phyloP scores from a whole-genome alignment of 1,284 basidiomycete species.

The Rhodotorula glutinis region DNA sequence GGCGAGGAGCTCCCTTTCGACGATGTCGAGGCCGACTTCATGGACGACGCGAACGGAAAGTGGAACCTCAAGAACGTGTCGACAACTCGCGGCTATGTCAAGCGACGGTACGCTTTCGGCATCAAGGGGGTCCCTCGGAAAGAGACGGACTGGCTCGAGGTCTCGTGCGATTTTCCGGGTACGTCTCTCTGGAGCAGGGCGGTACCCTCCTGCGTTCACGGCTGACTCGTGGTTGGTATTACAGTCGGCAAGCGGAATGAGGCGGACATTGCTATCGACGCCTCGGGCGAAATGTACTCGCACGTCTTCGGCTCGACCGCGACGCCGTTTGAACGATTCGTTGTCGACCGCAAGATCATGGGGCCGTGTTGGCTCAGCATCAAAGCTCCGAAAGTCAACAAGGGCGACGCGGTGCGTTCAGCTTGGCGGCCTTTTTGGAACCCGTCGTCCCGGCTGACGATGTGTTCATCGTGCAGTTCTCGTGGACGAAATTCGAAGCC shows the following conservation, averaged over 20 bases:
- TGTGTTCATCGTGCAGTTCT: conserved; percentile 58
- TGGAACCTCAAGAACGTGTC: conserved; percentile 58
- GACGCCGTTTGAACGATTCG: conserved; percentile 89
- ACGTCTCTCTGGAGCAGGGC: conserved; percentile 2
- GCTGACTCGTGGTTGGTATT: neutral
- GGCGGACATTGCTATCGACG: conserved; percentile 63
- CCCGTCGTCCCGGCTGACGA: neutral
- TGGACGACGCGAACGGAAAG: conserved; percentile 71
- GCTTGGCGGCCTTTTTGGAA: neutral
- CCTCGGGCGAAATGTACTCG: conserved; percentile 77
- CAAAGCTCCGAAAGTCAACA: conserved; percentile 67
- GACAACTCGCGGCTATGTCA: conserved; percentile 65
- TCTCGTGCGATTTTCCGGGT: conserved; percentile 56
- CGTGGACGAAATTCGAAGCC: conserved; percentile 95
- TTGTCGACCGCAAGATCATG: conserved; percentile 95
- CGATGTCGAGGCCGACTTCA: conserved; percentile 83
- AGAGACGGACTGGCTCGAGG: conserved; percentile 86
- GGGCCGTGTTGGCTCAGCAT: conserved; percentile 96
- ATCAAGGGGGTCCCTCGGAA: conserved; percentile 75
- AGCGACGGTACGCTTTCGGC: conserved; percentile 90
- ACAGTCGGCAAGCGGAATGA: conserved; percentile 27
- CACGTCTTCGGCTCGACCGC: conserved; percentile 91
- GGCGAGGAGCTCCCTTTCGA: conserved; percentile 47
- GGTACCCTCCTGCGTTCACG: neutral
- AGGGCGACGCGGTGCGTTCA: conserved; percentile 50